A percentile compares a stretch with the other conserved stretches of the same genome.
Conservation (phyloP, 2,329 filamentous ascomycete species). For the Calonectria crousiana region DNA sequence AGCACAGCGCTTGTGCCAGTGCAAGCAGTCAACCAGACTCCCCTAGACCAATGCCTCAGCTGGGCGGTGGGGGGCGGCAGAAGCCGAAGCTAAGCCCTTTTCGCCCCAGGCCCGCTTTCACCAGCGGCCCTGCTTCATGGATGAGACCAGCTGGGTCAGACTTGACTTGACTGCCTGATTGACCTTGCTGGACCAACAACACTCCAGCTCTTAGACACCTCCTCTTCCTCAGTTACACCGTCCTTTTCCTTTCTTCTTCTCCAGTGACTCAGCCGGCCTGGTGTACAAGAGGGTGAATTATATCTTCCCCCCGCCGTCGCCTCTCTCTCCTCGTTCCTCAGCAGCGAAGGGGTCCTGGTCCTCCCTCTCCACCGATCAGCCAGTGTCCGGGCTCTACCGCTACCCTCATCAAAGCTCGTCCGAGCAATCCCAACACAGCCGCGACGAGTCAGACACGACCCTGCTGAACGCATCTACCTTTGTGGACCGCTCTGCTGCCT, state of each 20-base stretch:
- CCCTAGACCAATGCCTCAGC: constrained; percentile 22
- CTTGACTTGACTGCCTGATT: constrained; percentile 49
- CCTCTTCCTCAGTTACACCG: constrained; percentile 21
- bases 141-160: constrained; percentile 45
- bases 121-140: constrained; percentile 42
- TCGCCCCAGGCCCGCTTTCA: constrained; percentile 31
- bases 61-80: constrained; percentile 42
- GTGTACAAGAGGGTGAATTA: constrained; percentile 21
- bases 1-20: not conserved
- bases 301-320: constrained; percentile 18
- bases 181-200: constrained; percentile 31
- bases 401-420: constrained; percentile 17
- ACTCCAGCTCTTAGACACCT: constrained; percentile 21
- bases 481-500: constrained; percentile 3
- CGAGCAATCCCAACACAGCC: constrained; percentile 20
- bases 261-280: constrained; percentile 37
- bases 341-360: not conserved
- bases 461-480: constrained; percentile 4
- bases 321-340: constrained; percentile 2
- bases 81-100: constrained; percentile 35
- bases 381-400: constrained; percentile 17
- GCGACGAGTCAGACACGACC: constrained; percentile 12
- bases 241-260: constrained; percentile 28
- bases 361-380: constrained; percentile 21
- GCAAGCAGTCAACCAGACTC: not conserved